Percentiles rank a stretch among this genome's conserved stretches.
Conservation (phyloP, 371 early-diverging fungal genomes). For the Actinomortierella wolfii region DNA sequence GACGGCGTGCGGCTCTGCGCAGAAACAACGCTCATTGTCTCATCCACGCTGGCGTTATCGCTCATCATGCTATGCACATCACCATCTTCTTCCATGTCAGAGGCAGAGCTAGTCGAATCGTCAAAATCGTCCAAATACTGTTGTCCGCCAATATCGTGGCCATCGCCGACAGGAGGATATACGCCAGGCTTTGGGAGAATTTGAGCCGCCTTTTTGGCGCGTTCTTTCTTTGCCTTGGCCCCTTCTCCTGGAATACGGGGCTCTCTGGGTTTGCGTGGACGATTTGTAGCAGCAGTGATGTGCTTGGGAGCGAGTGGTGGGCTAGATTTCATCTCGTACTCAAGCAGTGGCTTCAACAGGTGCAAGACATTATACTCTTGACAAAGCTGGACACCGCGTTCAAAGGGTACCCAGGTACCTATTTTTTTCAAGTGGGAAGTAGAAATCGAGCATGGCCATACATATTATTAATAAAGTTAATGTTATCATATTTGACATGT, state of each 20-base stretch:
- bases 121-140: too few relatives aligned
- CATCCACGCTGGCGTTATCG: neutral
- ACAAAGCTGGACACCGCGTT: slow-evolving; percentile 71
- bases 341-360: slow-evolving; percentile 51
- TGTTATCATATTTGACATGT: neutral
- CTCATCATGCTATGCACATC: too few relatives aligned
- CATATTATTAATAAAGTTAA: neutral
- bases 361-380: slow-evolving; percentile 49
- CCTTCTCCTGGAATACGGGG: slow-evolving; percentile 1
- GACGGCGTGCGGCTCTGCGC: slow-evolving; percentile 25
- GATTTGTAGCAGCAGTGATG: slow-evolving; percentile 49
- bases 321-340: slow-evolving; percentile 44
- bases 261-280: slow-evolving; percentile 42
- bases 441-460: neutral
- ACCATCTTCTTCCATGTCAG: too few relatives aligned
- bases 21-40: slow-evolving; percentile 27
- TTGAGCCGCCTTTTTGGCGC: slow-evolving; percentile 11
- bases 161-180: too few relatives aligned
- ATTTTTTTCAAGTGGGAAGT: too few relatives aligned
- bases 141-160: too few relatives aligned
- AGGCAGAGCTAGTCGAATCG: too few relatives aligned
- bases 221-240: slow-evolving; percentile 10
- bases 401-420: slow-evolving; percentile 85
- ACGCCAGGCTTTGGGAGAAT: slow-evolving; percentile 1
- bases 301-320: slow-evolving; percentile 58